Evolutionary conservation across 768 basidiomycete species (phyloP), one percentile per base, ranked within the genome.

Genomic region (Mycena belliarum): DNA sequence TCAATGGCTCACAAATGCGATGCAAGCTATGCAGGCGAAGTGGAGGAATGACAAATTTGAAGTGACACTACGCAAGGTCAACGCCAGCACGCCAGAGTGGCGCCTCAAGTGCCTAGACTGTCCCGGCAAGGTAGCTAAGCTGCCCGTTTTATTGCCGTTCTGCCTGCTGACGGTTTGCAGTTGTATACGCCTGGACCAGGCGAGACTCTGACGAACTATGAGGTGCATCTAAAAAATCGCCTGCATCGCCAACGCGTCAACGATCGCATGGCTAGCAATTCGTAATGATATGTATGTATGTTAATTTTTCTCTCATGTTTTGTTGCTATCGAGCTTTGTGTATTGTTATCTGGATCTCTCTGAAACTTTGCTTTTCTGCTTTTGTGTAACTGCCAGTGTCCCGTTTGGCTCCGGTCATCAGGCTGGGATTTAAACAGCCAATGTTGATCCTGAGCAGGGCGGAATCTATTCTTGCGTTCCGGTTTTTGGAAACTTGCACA

Each of bases 41-140:
- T 95, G 91, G 67, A 86, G 88, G 2, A 82, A 90, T 62, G 95
- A 98, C 70, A 83, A 72, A 56, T 95, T 98, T 63, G 89, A 92
- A 64, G 83, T 90, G n/a, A 85, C 91, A 23, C 73, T 51, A 16
- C 56, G 86, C 40, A 88, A 84, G 65, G 75, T 81, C 11, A 77
- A 78, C 33, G 79, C 77, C 18, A 72, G 84, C 37, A 25, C 56
- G 8, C 49, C 57, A 5, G 94, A 96, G 72, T 98, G 95, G 95
- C 83, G 93, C n/a, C 82, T 96, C 68, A 94, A 89, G 72, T 97
- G 94, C 69, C 68, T 86, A 61, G 94, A 97, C 70, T 95, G 94
- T 72, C 94, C 94, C 64, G 93, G 93, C 68, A 96, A 95, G 82
- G 93, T 93, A n/a, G n/a, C n/a, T n/a, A n/a, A n/a, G n/a, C n/a